Evolutionary conservation across 176 grass and related monocot species (phyloP).

Genomic region (Oryza australiensis): DNA sequence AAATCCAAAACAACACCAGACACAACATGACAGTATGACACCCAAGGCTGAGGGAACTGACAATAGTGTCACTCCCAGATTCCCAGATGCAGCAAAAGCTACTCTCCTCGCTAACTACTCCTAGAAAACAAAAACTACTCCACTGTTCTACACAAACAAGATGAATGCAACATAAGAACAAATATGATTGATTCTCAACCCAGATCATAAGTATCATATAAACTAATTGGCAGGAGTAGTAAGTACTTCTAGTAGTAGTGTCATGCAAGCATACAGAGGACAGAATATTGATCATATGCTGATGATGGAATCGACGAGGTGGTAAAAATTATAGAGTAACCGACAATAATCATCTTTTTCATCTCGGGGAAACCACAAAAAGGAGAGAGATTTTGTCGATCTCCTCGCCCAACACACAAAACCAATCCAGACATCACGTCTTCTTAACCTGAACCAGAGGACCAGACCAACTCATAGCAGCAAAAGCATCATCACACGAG

Average conservation of each 20-base stretch:
- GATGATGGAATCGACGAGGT: neutral
- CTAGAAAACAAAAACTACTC: neutral
- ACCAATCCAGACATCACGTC: slow-evolving; percentile 15
- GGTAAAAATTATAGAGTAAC: neutral
- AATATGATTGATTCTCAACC: no score
- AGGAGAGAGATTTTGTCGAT: slow-evolving; percentile 5
- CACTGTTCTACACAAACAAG: neutral
- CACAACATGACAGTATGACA: slow-evolving; percentile 21
- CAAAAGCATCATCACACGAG: slow-evolving; percentile 28
- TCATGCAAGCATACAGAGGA: neutral
- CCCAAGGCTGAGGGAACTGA: slow-evolving; percentile 34
- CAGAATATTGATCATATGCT: neutral
- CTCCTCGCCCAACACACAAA: slow-evolving; percentile 22
- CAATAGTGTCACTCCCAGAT: slow-evolving; percentile 37
- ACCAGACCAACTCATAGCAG: slow-evolving; percentile 22
- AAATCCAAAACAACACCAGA: slow-evolving; percentile 2
- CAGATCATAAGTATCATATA: neutral
- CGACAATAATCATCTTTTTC: slow-evolving; percentile 3
- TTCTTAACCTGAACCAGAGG: slow-evolving; percentile 12
- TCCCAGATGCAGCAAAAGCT: slow-evolving; percentile 15
- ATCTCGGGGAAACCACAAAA: slow-evolving; percentile 13
- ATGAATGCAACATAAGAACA: neutral
- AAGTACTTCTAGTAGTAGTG: neutral
- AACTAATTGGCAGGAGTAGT: neutral
- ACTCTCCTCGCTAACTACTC: neutral